Evolutionary conservation across 78 protist species (phyloP), one percentile per base, ranked within the genome.

Genomic region (Capsaspora owczarzaki): DNA sequence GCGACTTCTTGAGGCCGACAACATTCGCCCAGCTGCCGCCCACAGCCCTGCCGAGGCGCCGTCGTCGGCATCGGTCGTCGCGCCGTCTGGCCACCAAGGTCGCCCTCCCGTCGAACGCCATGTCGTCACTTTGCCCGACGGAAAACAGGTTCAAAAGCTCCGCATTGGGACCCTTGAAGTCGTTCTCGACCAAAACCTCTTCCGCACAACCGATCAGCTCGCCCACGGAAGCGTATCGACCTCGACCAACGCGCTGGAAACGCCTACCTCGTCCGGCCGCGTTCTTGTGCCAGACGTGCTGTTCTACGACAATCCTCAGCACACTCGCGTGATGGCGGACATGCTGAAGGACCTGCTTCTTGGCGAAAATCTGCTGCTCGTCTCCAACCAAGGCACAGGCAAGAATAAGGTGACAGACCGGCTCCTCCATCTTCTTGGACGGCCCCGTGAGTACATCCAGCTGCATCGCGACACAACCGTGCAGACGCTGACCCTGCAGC

Each of bases 391-490:
- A 74, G 95, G 93, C 12, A 84, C 80, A 35, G 95, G 95, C 61
- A 92, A 92, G 90, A 92, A 92, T 89, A 89, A 89, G 82, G 51
- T 92, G 29, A 74, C 74, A 31, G 95, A 89, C 69, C 19, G 78
- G 19, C 44, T 85, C 27, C 78, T 76, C 5, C 80, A 53, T n/a
- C 81, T 85, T 1, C 70, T 86, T 12, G 5, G 29, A 19, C 27
- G 5, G 12, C 86, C 85, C 42, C 76, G 93, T 12, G 89, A 92
- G 70, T 92, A 92, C 81, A n/a, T 89, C 25, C 95, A 92, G 53
- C 89, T 92, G 27, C 95, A 92, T 81, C 87, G 95, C 1, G 95
- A 92, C 85, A 84, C 90, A 0, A 92, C 93, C 6, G 90, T 92
- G n/a, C 71, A 68, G 4, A 12, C 87, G 8, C 82, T 91, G 33